Conservation (phyloP, 495 filamentous ascomycete species). For the Aspergillus baeticus region DNA sequence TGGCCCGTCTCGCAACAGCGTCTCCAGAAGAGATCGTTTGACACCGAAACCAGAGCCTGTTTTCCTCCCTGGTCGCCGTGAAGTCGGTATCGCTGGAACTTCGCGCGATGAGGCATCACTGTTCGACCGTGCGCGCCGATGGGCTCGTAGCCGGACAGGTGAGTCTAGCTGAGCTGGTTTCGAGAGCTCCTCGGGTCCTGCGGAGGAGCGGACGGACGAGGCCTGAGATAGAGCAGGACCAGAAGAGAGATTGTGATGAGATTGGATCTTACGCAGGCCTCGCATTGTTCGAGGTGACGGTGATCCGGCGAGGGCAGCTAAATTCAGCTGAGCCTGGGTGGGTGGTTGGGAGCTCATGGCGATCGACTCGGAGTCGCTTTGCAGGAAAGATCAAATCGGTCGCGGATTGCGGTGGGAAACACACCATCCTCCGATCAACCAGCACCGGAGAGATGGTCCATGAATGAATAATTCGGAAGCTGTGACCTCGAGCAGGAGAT, state of each 20-base stretch:
- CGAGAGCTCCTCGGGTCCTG: conserved; percentile 20
- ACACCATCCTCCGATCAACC: conserved; percentile 16
- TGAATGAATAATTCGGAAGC: neutral
- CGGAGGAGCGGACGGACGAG: conserved; percentile 27
- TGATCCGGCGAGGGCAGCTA: conserved; percentile 36
- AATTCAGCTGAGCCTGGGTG: conserved; percentile 25
- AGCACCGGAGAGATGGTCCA: conserved; percentile 12
- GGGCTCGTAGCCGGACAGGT: conserved; percentile 34
- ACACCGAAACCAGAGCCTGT: conserved; percentile 55
- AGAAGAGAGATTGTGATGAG: conserved; percentile 49
- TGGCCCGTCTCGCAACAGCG: conserved; percentile 68
- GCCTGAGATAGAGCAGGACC: conserved; percentile 36
- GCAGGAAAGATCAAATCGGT: neutral
- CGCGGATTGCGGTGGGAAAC: conserved; percentile 5
- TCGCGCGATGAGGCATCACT: conserved; percentile 60
- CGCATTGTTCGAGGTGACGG: conserved; percentile 49
- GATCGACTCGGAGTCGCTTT: neutral
- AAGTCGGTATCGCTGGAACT: conserved; percentile 36
- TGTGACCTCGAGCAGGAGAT: neutral
- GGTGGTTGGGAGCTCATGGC: conserved; percentile 22
- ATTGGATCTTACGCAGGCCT: conserved; percentile 52
- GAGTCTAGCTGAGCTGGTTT: conserved; percentile 20
- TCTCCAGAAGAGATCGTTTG: conserved; percentile 61
- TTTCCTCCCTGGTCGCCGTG: conserved; percentile 52
- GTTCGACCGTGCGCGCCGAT: conserved; percentile 67